phyloP scores from a whole-genome alignment of 352 stramenopile species.

The Phytophthora litchii region DNA sequence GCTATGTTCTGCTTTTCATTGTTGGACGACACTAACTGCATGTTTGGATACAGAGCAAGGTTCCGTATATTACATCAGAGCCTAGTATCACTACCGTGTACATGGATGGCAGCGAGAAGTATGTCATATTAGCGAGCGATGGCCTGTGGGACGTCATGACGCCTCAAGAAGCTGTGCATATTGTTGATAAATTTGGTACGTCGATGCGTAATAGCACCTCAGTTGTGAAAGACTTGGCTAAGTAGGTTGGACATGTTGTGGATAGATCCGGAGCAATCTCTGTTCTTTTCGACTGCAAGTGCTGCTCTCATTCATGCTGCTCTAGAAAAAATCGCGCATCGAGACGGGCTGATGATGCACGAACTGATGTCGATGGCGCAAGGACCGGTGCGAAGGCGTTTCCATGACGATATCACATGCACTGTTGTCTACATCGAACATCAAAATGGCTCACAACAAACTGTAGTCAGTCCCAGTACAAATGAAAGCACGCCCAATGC shows the following conservation, averaged over 20 bases:
- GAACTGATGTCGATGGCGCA: slow-evolving; percentile 63
- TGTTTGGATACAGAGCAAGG: slow-evolving; percentile 56
- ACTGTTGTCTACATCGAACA: slow-evolving; percentile 71
- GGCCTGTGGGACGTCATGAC: slow-evolving; percentile 84
- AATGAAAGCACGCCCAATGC: slow-evolving; percentile 10
- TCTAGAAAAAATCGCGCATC: slow-evolving; percentile 71
- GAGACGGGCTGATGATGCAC: slow-evolving; percentile 73
- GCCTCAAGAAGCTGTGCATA: slow-evolving; percentile 61
- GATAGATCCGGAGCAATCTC: slow-evolving; percentile 47
- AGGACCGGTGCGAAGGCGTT: slow-evolving; percentile 53
- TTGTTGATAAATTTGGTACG: slow-evolving; percentile 77
- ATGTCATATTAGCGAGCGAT: slow-evolving; percentile 81
- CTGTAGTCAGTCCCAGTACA: slow-evolving; percentile 9
- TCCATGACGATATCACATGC: slow-evolving; percentile 85
- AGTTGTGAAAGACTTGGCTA: neutral
- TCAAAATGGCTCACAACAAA: slow-evolving; percentile 14
- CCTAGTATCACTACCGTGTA: slow-evolving; percentile 60
- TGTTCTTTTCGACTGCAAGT: slow-evolving; percentile 64
- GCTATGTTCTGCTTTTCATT: neutral
- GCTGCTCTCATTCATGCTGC: slow-evolving; percentile 71
- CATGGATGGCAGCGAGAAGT: slow-evolving; percentile 64
- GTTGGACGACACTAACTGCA: neutral
- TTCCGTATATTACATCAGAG: slow-evolving; percentile 80
- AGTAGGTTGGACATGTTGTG: slow-evolving; percentile 3
- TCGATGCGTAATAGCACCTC: neutral